Base-by-base conservation (phyloP, 2,329 filamentous ascomycete species). In the Bipolaris cookei region DNA sequence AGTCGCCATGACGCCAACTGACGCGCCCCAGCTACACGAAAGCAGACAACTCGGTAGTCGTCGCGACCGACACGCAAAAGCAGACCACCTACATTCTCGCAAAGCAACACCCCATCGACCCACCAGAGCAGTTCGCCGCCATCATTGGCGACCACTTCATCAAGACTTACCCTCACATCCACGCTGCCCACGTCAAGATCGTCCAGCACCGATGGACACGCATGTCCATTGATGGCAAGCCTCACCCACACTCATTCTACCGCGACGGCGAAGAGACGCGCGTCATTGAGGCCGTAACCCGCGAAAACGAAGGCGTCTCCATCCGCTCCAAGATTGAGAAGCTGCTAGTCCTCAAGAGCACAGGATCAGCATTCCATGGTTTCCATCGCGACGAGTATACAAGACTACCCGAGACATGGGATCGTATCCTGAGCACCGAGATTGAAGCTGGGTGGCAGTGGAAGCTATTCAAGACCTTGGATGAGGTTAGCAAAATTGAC, bases 21-120 rank as follows among this genome's bases (percentile, higher is more conserved):
- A 75, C 58, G 37, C 6, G 6, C 11, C 34, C 35, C 62, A 96
- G 91, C 64, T 99, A 97, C 84, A 99, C 94, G 61, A 79, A 86
- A 73, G 94, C 92, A 69, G 93, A 99, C 82, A 99, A 99, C 84
- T 90, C 89, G 70, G 91, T 96, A 64, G 87, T 99, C 57, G 94
- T 99, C 59, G 92, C 95, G 63, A 99, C 95, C 59, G 95, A 99
- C 79, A 94, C 92, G 23, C 96, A 98, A 81, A 99, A 99, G 83
- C 97, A 99, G 81, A 98, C 79, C 49, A 72, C 72, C 68, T 97
- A 95, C 83, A 92, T 99, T 80, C 89, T 91, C 74, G 94, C 95
- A 73, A 97, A 97, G 82, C 89, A 96, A 80, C 84, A 96, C 81
- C 91, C 93, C 32, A 90, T 99, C 69, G 92, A 89, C 67, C 93